Base-by-base conservation (phyloP, 2,329 filamentous ascomycete genomes). In the Trichothecium sympodiale region DNA sequence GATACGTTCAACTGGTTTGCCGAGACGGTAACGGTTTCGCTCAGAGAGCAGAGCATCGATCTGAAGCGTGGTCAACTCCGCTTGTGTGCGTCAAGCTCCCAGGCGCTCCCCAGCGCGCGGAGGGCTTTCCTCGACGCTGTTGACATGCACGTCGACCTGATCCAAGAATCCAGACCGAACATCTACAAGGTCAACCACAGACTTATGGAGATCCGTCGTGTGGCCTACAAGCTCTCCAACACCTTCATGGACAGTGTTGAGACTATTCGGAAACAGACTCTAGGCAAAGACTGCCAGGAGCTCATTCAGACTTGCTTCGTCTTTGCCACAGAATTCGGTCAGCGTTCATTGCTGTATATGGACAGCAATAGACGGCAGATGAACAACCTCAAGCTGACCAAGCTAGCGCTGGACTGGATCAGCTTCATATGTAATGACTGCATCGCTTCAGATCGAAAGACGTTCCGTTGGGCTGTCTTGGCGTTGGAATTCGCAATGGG, bases 191-290 rank as follows among this genome's bases (percentile, higher is more conserved):
- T 98, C 46, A 93, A 96, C 52, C 67, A 80, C 34, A 83, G 93
- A 54, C 65, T 98, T 43, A 89, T 86, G 49, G 93, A 94, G 55
- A 94, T 95, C 49, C 88, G 93, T 49, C 87, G 88, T 55, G 93
- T 93, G 3, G 86, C 89, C 3, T 96, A 93, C 67, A 94, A 94
- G 58, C 70, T 98, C 30, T 94, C 87, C 35, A 96, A 95, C 60
- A 86, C 87, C 6, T 96, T 98, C 59, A 95, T 98, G 86, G 89
- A 96, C 57, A 95, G 87, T 53, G 91, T 98, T 31, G 86, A 94
- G 54, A 86, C 85, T 43, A 91, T 98, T 44, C 75, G 87, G 43
- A 79, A 78, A 46, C 89, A 98, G 57, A 87, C 87, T 1, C 71
- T 74, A 38, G 84, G 81, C 8, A 74, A 89, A 44, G 82, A 91